Percentiles rank a stretch among this genome's conserved stretches.
Conservation (phyloP, 2,329 filamentous ascomycete species). For the Aspergillus pseudoglaucus region DNA sequence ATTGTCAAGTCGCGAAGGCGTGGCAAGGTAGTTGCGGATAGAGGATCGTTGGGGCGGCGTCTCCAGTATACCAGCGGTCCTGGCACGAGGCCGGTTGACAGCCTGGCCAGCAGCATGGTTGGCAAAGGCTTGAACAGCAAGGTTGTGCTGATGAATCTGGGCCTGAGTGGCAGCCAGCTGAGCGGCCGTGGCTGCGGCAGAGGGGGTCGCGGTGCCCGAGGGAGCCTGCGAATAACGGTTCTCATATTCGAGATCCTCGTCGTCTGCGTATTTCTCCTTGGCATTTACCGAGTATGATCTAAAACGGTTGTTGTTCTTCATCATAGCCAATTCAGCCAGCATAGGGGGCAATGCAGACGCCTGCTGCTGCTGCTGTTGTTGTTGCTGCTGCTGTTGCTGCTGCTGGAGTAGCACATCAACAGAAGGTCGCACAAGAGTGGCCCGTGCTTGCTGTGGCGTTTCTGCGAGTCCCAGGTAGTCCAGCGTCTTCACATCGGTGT, state of each 20-base stretch:
- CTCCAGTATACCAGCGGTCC: slow-evolving; percentile 87
- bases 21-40: slow-evolving; percentile 68
- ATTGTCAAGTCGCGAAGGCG: slow-evolving; percentile 67
- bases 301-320: slow-evolving; percentile 79
- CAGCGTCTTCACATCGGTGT: slow-evolving; percentile 85
- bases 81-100: slow-evolving; percentile 74
- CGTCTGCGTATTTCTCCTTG: slow-evolving; percentile 91
- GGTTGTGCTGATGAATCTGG: slow-evolving; percentile 80
- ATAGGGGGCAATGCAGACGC: slow-evolving; percentile 53
- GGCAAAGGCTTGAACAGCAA: slow-evolving; percentile 87
- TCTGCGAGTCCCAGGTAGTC: slow-evolving; percentile 95
- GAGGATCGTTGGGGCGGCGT: slow-evolving; percentile 59
- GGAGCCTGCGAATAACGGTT: slow-evolving; percentile 50
- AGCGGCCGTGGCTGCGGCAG: slow-evolving; percentile 50
- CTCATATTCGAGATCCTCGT: slow-evolving; percentile 73
- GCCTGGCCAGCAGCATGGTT: slow-evolving; percentile 59
- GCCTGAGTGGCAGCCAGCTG: slow-evolving; percentile 56
- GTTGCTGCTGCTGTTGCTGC: slow-evolving; percentile 48
- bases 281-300: slow-evolving; percentile 98
- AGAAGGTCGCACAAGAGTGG: slow-evolving; percentile 60
- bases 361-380: slow-evolving; percentile 37
- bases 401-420: slow-evolving; percentile 47
- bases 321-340: slow-evolving; percentile 66
- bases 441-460: slow-evolving; percentile 73
- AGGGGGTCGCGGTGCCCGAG: slow-evolving; percentile 55